These are phyloP conservation scores for Boletus fagicola DNA, from an alignment of 768 basidiomycete species.

Conservation along the genomic window DNA sequence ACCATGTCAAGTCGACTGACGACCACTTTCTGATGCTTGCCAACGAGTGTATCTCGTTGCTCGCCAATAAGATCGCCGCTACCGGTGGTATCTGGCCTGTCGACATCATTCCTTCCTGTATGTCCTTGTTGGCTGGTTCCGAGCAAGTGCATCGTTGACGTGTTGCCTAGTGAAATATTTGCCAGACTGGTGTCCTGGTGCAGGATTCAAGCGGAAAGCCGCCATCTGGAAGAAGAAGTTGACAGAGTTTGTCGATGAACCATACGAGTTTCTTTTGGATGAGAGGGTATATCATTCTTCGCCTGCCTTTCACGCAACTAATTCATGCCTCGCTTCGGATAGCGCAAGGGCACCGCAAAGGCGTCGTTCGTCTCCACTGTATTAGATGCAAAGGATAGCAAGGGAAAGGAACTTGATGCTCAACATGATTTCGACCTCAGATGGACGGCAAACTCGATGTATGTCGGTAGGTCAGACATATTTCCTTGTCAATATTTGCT, in stretches of 20 bases:
- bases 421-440: conserved; percentile 66
- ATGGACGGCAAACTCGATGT: conserved; percentile 86
- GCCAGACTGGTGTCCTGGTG: conserved; percentile 67
- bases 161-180: conserved; percentile 45
- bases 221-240: conserved; percentile 60
- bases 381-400: conserved; percentile 37
- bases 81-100: conserved; percentile 45
- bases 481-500: neutral
- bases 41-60: conserved; percentile 40
- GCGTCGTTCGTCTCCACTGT: conserved; percentile 49
- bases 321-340: neutral
- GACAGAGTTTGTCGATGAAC: conserved; percentile 61
- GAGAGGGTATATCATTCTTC: conserved; percentile 45
- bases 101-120: conserved; percentile 38
- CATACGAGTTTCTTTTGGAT: conserved; percentile 57
- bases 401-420: conserved; percentile 11
- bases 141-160: neutral
- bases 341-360: conserved; percentile 38
- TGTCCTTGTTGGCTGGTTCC: conserved; percentile 4
- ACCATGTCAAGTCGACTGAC: conserved; percentile 41
- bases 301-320: neutral
- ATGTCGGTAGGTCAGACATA: conserved; percentile 38
- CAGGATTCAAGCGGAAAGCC: conserved; percentile 63
- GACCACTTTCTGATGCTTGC: conserved; percentile 43
- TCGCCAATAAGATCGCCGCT: conserved; percentile 44